Percentiles rank a stretch among this genome's conserved stretches.
Evolutionary conservation across 2,329 filamentous ascomycete species (phyloP).

Genomic region (Trichophyton verrucosum): DNA sequence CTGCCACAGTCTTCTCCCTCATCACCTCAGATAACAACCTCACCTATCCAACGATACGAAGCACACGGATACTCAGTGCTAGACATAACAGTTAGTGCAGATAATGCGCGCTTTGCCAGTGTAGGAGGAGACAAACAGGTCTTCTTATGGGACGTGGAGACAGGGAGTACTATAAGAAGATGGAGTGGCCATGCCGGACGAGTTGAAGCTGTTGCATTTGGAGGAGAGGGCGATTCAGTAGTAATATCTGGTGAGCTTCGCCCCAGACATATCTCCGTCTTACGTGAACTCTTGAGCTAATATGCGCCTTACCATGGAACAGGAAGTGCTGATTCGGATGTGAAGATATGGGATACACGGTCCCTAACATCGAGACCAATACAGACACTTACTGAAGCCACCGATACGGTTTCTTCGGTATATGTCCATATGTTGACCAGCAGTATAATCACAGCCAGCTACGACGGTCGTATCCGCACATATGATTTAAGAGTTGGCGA

Average conservation of each 20-base stretch:
- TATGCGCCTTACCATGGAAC: neutral
- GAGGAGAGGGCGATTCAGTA: constrained; percentile 60
- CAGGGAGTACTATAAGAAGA: constrained; percentile 61
- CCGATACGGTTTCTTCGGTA: constrained; percentile 31
- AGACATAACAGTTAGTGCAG: constrained; percentile 56
- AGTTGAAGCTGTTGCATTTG: constrained; percentile 69
- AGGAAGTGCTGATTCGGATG: constrained; percentile 34
- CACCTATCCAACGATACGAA: constrained; percentile 73
- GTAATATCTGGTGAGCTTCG: constrained; percentile 50
- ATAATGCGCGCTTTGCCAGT: constrained; percentile 79
- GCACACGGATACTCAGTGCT: constrained; percentile 90
- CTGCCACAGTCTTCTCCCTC: constrained; percentile 25
- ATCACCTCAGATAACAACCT: constrained; percentile 24
- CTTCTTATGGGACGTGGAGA: constrained; percentile 88
- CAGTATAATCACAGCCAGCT: constrained; percentile 59
- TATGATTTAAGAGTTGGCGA: constrained; percentile 75
- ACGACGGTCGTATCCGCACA: constrained; percentile 67
- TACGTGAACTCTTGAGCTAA: neutral
- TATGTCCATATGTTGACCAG: constrained; percentile 29
- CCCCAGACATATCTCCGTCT: neutral
- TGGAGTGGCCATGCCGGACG: constrained; percentile 60
- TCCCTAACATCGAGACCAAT: constrained; percentile 32
- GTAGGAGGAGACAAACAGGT: constrained; percentile 80
- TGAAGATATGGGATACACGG: constrained; percentile 33
- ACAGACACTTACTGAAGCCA: constrained; percentile 31